Evolutionary conservation across 202 grass and related monocot genomes (phyloP), one percentile per base, ranked within the genome.

Genomic region (Carex arenaria): DNA sequence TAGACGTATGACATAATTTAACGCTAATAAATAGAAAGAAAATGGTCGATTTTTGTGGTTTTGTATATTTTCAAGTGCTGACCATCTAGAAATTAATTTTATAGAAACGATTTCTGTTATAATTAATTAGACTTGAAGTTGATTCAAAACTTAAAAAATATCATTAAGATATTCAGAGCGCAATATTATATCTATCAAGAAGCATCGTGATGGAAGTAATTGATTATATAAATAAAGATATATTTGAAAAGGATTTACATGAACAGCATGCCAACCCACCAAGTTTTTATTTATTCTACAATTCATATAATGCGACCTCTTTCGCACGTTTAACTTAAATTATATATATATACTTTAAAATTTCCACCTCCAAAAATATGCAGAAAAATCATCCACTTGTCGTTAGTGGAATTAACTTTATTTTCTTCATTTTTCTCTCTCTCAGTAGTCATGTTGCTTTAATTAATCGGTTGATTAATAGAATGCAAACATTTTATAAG

Each of bases 211-310:
- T 70, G 34, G 67, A 73, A 73, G 43, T 15, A 73, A 54, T 74
- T 74, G 71, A 74, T 74, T 42, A 38, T 26, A 53, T 28, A 67
- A 45, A 40, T 40, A 3, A 3, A 51, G 52, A 11, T 72, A 49
- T 67, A 42, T 71, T 10, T 22, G 19, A 20, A 69, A 69, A 42
- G 7, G 18, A 32, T 32, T 32, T 56, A 56, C 72, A 76, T 76
- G n/a, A 56, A 5, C 72, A 76, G 56, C 51, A 55, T 76, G 72
- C 72, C 72, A 76, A 32, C 26, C 72, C 72, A 76, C 72, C 72
- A 30, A 34, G 2, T 71, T 45, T 47, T 3, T 69, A 42, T 55
- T 11, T 49, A 76, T 56, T 56, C 72, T 55, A 53, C 10, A 55
- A 56, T 56, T 76, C 72, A 76, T 28, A 56, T 56, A 56, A 56